Evolutionary conservation across 2,329 filamentous ascomycete genomes (phyloP), one percentile per base, ranked within the genome.

Genomic region (Alternaria consortialis): DNA sequence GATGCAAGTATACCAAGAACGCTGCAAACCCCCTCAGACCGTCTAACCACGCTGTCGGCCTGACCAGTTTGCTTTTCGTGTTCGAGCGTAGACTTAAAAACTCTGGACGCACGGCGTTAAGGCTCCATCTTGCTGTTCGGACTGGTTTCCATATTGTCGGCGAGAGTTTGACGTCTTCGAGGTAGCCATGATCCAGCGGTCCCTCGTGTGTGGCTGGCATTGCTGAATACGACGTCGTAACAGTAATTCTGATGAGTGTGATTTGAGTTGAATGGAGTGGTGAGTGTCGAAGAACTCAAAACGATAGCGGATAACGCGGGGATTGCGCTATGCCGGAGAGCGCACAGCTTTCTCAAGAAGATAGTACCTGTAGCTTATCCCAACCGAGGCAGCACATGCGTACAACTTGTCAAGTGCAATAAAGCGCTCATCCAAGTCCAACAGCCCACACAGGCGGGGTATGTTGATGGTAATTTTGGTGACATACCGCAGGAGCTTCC

Each of bases 11-110:
- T 13, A 91, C 89, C 29, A 90, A 73, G 31, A 91, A 82, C 3
- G 89, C 87, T 5, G 88, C 88, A 63, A 91, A 89, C 4, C 89
- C 89, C 70, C 89, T 80, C 13, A 91, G 79, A 13, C 89, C 89
- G 66, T 91, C 89, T 20, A 89, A 81, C 75, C 75, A 78, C 7
- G 75, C 74, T 50, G 75, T 78, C 50, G 62, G 67, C 48, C 74
- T 63, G 4, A 69, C 40, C 23, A 65, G 55, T 15, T 71, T 70
- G 29, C 11, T 56, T 46, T 74, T 75, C 7, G 67, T 59, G 32
- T 52, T 43, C 34, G 65, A 61, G 53, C 71, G 66, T 8, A 72
- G 48, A 7, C 56, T 58, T 6, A 76, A 51, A 34, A 78, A 78
- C 39, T 76, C 69, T 3, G 74, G 75, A 15, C 74, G 75, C 17